Conservation (phyloP, 202 grass and related monocot genomes). For the Brachypodium distachyon region DNA sequence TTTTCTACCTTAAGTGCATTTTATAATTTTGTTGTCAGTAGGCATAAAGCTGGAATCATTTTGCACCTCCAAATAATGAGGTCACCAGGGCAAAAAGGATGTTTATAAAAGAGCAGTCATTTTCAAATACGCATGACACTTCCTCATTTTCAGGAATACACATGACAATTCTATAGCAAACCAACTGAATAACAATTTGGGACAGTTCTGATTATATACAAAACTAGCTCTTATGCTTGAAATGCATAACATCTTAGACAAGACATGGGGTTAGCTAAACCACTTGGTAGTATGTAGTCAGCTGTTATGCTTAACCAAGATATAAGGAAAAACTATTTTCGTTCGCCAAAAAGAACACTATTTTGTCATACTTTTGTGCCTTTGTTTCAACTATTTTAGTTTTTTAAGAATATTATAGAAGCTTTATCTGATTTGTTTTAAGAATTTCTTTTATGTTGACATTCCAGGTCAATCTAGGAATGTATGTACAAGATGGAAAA, state of each 20-base stretch:
- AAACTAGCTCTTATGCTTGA: neutral
- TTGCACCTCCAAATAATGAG: neutral
- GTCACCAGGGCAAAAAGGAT: neutral
- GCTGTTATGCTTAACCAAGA: neutral
- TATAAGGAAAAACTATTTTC: neutral
- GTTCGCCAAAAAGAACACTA: neutral
- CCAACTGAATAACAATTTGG: neutral
- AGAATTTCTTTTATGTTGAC: slow-evolving; percentile 2
- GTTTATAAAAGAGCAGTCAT: neutral
- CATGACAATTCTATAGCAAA: too few relatives aligned
- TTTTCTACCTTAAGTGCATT: neutral
- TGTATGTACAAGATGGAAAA: slow-evolving; percentile 59
- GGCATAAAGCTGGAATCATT: neutral
- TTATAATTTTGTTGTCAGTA: neutral
- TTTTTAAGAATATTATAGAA: neutral
- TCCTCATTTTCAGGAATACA: too few relatives aligned
- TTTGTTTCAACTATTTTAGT: neutral
- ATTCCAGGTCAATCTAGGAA: slow-evolving; percentile 71
- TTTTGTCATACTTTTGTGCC: neutral
- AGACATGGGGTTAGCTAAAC: too few relatives aligned
- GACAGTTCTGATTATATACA: neutral
- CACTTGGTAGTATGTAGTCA: neutral
- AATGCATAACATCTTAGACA: too few relatives aligned
- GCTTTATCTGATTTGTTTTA: neutral
- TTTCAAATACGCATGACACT: neutral